Evolutionary conservation across 2,329 filamentous ascomycete species (phyloP).

Genomic region (Aspergillus sp.): DNA sequence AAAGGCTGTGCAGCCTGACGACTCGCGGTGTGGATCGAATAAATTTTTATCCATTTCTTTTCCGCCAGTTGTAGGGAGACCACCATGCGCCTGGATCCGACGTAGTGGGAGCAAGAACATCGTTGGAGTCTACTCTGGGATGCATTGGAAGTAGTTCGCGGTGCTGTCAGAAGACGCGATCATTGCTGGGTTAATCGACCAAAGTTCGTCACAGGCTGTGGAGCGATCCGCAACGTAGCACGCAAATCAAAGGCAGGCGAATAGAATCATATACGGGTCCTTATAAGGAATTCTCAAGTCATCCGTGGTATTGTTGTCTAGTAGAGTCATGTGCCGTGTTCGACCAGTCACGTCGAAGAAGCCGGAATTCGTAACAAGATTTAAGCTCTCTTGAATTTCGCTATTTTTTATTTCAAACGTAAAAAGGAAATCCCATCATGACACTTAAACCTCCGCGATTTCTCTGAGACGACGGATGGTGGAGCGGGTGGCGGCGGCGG

Average conservation of each 20-base stretch:
- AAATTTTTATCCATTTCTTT: too few relatives aligned
- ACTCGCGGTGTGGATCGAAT: too few relatives aligned
- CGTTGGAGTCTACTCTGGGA: neutral
- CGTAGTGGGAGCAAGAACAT: neutral
- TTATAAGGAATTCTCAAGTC: neutral
- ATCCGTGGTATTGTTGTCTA: neutral
- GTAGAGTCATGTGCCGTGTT: slow-evolving; percentile 5
- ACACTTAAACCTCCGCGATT: slow-evolving; percentile 77
- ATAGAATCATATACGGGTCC: neutral
- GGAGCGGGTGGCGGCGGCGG: slow-evolving; percentile 89
- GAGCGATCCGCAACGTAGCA: neutral
- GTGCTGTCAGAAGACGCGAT: neutral
- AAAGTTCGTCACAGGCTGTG: neutral
- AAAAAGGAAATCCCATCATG: slow-evolving; percentile 34
- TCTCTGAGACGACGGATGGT: slow-evolving; percentile 96
- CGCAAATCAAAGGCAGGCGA: neutral
- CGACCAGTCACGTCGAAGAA: slow-evolving; percentile 17
- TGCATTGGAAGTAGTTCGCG: neutral
- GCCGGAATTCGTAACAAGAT: slow-evolving; percentile 21
- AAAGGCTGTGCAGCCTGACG: too few relatives aligned
- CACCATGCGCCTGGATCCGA: neutral
- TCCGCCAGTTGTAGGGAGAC: too few relatives aligned
- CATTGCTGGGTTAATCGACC: neutral
- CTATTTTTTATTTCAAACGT: slow-evolving; percentile 39
- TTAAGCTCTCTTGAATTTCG: slow-evolving; percentile 29